Evolutionary conservation across 306 rosid genomes (phyloP).

Genomic region (Begonia masoniana): DNA sequence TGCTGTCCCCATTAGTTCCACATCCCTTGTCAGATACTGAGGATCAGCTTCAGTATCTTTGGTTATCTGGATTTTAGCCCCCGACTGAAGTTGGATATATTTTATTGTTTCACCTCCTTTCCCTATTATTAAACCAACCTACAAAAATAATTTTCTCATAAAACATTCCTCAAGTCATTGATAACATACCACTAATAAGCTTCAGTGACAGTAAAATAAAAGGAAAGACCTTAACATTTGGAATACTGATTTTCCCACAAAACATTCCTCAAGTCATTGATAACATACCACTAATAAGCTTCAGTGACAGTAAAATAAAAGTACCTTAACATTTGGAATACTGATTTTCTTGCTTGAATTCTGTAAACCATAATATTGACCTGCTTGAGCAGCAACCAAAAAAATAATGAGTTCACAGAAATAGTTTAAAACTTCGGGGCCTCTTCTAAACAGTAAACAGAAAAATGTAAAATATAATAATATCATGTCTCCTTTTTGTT

Average conservation of each 20-base stretch:
- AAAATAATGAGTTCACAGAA: conserved; percentile 6
- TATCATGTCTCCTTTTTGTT: too few species aligned
- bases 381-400: too few species aligned
- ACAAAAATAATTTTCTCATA: neutral
- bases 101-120: conserved; percentile 35
- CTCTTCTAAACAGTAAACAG: conserved; percentile 1
- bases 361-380: conserved; percentile 22
- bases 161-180: neutral
- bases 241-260: too few species aligned
- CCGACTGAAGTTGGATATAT: conserved; percentile 27
- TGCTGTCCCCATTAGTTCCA: conserved; percentile 29
- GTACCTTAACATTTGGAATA: conserved; percentile 33
- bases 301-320: too few species aligned
- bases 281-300: too few species aligned
- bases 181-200: neutral
- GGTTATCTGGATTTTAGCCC: conserved; percentile 39
- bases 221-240: conserved; percentile 24
- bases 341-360: conserved; percentile 24
- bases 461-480: too few species aligned
- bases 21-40: conserved; percentile 24
- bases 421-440: neutral
- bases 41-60: conserved; percentile 37
- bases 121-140: conserved; percentile 41
- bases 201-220: conserved; percentile 1
- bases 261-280: too few species aligned